Percentiles rank a stretch among this genome's conserved stretches.
Conservation (phyloP, 225 moss, liverwort and hornwort species). For the Ulota crispa region DNA sequence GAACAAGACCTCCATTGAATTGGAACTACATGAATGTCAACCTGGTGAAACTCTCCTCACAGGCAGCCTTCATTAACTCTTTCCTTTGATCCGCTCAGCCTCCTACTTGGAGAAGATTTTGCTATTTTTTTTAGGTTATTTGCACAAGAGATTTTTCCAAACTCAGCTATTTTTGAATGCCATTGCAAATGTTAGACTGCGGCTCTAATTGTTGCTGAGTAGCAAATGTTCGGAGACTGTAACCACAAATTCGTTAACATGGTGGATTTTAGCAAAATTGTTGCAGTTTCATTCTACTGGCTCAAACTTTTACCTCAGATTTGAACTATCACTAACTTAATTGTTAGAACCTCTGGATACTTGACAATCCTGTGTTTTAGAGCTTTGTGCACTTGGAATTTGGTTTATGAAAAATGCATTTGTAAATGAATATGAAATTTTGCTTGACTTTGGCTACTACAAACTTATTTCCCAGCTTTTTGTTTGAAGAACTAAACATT, state of each 20-base stretch:
- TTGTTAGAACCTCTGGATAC: too few species aligned
- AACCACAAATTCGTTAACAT: neutral
- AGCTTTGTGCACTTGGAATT: neutral
- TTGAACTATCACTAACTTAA: neutral
- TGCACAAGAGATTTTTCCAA: neutral
- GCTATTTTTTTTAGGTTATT: neutral
- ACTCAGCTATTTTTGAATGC: neutral
- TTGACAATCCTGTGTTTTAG: neutral
- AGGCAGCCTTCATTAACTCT: neutral
- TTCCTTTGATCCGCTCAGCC: neutral
- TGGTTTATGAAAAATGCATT: neutral
- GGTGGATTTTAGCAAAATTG: neutral
- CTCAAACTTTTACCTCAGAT: neutral
- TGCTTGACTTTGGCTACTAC: neutral
- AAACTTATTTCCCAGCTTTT: too few species aligned
- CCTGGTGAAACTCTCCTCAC: constrained; percentile 25
- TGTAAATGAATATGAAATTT: neutral
- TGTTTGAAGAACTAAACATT: too few species aligned
- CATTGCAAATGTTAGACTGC: neutral
- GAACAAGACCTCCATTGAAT: constrained; percentile 38
- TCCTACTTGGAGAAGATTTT: neutral
- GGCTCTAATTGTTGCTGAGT: neutral
- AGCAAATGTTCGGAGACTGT: neutral
- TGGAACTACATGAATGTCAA: constrained; percentile 35
- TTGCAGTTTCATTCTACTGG: neutral